phyloP scores from a whole-genome alignment of 73 alveolate species.

The Blepharisma stoltei region DNA sequence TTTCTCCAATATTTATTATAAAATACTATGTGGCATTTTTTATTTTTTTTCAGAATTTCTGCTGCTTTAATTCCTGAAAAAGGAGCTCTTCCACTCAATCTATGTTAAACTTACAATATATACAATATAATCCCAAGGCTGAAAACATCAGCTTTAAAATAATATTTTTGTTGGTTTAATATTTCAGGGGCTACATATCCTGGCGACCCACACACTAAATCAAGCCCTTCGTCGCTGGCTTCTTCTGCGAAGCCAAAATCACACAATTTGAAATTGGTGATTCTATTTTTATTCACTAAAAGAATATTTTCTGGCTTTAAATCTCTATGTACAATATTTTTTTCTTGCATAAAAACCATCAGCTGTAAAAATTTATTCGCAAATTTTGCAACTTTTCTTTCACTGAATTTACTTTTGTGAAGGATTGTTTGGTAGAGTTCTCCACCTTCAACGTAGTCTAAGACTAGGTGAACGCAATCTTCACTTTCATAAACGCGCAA shows the following conservation, averaged over 20 bases:
- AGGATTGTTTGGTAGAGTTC: background rate
- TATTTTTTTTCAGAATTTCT: conserved; percentile 7
- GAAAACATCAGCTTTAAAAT: conserved; percentile 10
- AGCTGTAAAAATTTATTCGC: background rate
- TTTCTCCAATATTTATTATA: too few species aligned
- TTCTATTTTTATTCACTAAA: background rate
- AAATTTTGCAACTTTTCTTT: background rate
- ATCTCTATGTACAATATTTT: conserved; percentile 17
- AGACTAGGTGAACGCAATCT: background rate
- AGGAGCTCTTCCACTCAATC: background rate
- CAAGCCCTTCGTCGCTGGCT: background rate
- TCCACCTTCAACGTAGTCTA: conserved; percentile 18
- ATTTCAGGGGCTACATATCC: conserved; percentile 30
- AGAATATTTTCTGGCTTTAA: conserved; percentile 24
- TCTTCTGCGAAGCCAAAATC: conserved; percentile 3
- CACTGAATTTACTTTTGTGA: background rate
- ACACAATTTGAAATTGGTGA: background rate
- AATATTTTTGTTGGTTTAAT: background rate
- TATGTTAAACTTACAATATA: background rate
- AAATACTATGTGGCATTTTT: background rate
- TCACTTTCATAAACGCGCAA: background rate
- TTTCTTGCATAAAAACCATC: background rate
- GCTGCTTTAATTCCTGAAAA: background rate
- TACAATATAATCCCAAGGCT: background rate
- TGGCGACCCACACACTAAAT: conserved; percentile 11